Percentiles rank a stretch among this genome's conserved stretches.
These are phyloP conservation scores for Fusarium brevicatenulatum DNA, from an alignment of 2,329 filamentous ascomycete genomes.

Conservation along the genomic window DNA sequence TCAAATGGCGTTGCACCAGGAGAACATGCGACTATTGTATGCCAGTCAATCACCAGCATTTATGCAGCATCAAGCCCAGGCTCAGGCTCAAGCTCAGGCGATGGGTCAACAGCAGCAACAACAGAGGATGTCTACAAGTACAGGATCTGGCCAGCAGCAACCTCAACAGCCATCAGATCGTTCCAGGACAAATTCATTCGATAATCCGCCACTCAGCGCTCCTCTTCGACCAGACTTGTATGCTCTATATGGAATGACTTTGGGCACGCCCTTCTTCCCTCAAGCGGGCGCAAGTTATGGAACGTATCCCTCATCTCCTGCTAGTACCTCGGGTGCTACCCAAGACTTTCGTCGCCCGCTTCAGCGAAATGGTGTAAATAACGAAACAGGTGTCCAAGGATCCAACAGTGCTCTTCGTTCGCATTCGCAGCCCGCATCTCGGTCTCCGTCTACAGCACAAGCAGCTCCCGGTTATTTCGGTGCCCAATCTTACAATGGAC, in stretches of 20 bases:
- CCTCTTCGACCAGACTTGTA: conserved; percentile 68
- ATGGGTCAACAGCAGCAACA: conserved; percentile 51
- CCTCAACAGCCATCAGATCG: conserved; percentile 56
- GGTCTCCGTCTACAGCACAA: conserved; percentile 51
- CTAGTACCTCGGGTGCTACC: conserved; percentile 53
- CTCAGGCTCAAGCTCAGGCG: conserved; percentile 41
- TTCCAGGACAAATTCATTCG: conserved; percentile 71
- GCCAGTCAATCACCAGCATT: conserved; percentile 48
- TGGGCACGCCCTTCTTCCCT: conserved; percentile 59
- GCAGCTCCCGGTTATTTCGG: conserved; percentile 41
- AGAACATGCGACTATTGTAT: conserved; percentile 52
- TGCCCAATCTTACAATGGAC: conserved; percentile 51
- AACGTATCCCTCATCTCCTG: conserved; percentile 67
- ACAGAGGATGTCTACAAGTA: conserved; percentile 37
- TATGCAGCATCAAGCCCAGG: conserved; percentile 46
- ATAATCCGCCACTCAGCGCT: conserved; percentile 68
- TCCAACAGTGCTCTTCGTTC: conserved; percentile 69
- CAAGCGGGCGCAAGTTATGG: conserved; percentile 57
- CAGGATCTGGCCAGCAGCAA: conserved; percentile 41
- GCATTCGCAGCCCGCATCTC: conserved; percentile 72
- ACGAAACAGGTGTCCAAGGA: conserved; percentile 58
- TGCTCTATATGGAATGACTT: conserved; percentile 57
- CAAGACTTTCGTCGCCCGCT: conserved; percentile 67
- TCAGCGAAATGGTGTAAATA: conserved; percentile 63
- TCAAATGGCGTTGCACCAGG: conserved; percentile 55